Evolutionary conservation across 2,329 filamentous ascomycete species (phyloP), one percentile per base, ranked within the genome.

Genomic region (Alternaria burnsii): DNA sequence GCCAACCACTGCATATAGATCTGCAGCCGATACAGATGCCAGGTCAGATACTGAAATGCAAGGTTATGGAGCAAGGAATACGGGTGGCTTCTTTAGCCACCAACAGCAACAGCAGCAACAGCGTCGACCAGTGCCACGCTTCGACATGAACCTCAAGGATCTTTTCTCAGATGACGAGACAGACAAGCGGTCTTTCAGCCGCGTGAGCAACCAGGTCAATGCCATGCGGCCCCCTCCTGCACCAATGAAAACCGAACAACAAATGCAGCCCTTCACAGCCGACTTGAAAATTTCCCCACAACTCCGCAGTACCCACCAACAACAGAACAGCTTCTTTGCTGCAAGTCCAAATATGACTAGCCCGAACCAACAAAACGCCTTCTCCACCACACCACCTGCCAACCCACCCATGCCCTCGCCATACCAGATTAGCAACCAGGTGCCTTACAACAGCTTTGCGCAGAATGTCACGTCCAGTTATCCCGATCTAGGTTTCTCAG

Each of bases 91-190:
- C 52, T 72, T 69, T 55, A 41, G 56, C 50, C 68, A 51, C 32
- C 56, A 58, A 40, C 59, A 59, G 11, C 59, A 59, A 28, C 55
- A 69, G 18, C 70, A 53, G 22, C 58, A 55, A 38, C 60, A 59
- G 14, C 70, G 74, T 59, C 78, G 83, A 18, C 84, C 82, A 18
- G 69, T 82, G 12, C 86, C 86, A 3, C 81, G 82, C 58, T 88
- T 88, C 71, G 87, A 89, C 72, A 76, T 82, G 80, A 71, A 82
- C 55, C 63, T 80, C 56, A 68, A 74, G 34, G 70, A 79, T 63
- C 59, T 78, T 18, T 77, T 80, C 58, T 74, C 73, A n/a, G 72
- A 75, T n/a, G 72, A 79, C 38, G 73, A 81, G 50, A 81, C 74
- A 8, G 76, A 75, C 55, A 74, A 77, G 71, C 73, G 75, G 52